These are phyloP conservation scores for Trichosanthes cucumerina DNA, from an alignment of 306 rosid genomes.

Conservation along the genomic window DNA sequence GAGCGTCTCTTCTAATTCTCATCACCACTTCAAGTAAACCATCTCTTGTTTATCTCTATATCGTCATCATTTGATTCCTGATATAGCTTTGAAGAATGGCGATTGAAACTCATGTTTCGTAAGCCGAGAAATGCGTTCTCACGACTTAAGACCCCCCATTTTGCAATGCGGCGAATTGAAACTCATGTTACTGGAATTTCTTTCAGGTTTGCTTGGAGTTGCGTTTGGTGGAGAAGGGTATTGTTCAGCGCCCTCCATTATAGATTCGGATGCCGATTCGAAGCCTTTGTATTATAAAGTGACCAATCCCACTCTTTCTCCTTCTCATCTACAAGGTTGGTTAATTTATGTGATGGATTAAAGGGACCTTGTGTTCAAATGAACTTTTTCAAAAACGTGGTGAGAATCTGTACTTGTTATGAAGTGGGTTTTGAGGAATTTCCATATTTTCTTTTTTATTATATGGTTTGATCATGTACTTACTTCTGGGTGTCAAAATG, in stretches of 20 bases:
- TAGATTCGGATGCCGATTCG: conserved; percentile 24
- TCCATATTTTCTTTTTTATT: not conserved
- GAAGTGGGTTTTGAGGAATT: not conserved
- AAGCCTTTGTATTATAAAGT: conserved; percentile 58
- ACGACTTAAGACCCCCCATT: not conserved
- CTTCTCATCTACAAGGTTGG: conserved; percentile 67
- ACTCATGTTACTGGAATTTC: not conserved
- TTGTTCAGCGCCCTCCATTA: conserved; percentile 59
- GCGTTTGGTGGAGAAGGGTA: conserved; percentile 41
- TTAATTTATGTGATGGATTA: not conserved
- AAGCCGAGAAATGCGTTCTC: not conserved
- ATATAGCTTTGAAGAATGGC: not conserved
- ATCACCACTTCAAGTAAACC: not conserved
- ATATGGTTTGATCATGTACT: not conserved
- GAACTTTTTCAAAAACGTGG: not conserved
- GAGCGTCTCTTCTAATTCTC: not conserved
- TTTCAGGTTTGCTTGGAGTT: conserved; percentile 44
- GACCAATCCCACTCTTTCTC: conserved; percentile 58
- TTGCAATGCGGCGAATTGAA: not conserved
- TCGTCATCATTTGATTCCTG: not conserved
- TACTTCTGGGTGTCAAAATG: not conserved
- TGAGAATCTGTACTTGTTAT: not conserved
- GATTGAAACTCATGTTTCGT: not conserved
- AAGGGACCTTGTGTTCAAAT: not conserved
- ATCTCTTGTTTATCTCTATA: not conserved